Evolutionary conservation across 495 filamentous ascomycete species (phyloP).

Genomic region (Neurospora terricola): DNA sequence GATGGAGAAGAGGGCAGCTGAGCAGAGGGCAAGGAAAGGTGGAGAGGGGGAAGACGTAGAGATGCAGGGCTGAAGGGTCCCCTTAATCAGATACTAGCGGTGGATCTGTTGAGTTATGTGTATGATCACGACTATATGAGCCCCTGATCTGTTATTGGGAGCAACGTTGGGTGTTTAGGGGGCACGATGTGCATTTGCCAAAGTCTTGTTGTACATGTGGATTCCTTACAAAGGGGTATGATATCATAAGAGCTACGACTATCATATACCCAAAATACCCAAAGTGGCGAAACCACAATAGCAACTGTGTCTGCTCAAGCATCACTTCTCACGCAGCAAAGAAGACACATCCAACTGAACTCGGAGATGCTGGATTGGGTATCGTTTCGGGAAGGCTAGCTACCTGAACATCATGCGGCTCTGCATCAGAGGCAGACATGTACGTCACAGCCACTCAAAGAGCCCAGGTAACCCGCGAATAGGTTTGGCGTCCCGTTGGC

Average conservation of each 20-base stretch:
- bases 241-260: neutral
- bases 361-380: neutral
- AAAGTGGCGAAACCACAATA: neutral
- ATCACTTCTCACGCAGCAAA: neutral
- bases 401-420: neutral
- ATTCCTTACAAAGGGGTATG: neutral
- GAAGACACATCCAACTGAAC: neutral
- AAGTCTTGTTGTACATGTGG: neutral
- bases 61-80: conserved; percentile 27
- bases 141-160: neutral
- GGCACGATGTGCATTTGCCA: neutral
- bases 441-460: neutral
- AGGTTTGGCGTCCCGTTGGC: neutral
- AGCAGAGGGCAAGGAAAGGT: conserved; percentile 22
- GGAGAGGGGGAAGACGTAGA: conserved; percentile 33
- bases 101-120: neutral
- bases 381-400: neutral
- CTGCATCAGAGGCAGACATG: neutral
- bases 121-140: neutral
- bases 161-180: neutral
- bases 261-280: neutral
- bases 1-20: conserved; percentile 56
- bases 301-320: neutral
- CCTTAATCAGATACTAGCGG: neutral
- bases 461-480: neutral